Evolutionary conservation across 495 filamentous ascomycete genomes (phyloP).

Genomic region (Aspergillus incahuasiensis): DNA sequence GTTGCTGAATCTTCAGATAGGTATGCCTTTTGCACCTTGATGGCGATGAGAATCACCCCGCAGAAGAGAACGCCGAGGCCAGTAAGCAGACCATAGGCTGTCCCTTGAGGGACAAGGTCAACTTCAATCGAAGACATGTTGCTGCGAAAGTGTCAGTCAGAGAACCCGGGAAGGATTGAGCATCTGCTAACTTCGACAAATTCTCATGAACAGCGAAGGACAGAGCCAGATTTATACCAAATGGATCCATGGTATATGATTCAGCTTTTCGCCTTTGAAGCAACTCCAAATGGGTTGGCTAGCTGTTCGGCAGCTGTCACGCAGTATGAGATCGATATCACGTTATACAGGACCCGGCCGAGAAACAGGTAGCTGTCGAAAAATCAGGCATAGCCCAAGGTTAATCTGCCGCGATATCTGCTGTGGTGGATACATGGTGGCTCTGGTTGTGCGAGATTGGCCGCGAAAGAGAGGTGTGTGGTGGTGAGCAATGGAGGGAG

Average conservation of each 20-base stretch:
- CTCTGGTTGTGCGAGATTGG: slow-evolving; percentile 6
- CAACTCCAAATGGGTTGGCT: not conserved
- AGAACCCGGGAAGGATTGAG: not conserved
- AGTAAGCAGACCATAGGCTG: slow-evolving; percentile 42
- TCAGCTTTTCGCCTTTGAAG: not conserved
- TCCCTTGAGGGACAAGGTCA: slow-evolving; percentile 34
- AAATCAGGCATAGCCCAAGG: not conserved
- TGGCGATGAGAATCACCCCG: slow-evolving; percentile 36
- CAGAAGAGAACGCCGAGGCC: slow-evolving; percentile 41
- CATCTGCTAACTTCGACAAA: not conserved
- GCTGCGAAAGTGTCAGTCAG: not conserved
- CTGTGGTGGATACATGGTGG: slow-evolving; percentile 5
- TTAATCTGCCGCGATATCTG: slow-evolving; percentile 1
- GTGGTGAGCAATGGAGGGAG: slow-evolving; percentile 14
- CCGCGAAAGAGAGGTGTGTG: not conserved
- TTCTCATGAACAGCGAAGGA: not conserved
- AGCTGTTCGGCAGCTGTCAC: slow-evolving; percentile 19
- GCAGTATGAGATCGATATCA: slow-evolving; percentile 25
- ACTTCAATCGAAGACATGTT: slow-evolving; percentile 5
- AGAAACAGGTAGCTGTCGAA: not conserved
- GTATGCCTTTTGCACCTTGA: slow-evolving; percentile 39
- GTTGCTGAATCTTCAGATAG: slow-evolving; percentile 42
- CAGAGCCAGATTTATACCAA: not conserved
- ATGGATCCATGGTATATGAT: not conserved
- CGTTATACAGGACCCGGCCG: slow-evolving; percentile 22